These are phyloP conservation scores for Pedinophyceae sp. DNA, from an alignment of 139 green algal genomes.

Conservation along the genomic window DNA sequence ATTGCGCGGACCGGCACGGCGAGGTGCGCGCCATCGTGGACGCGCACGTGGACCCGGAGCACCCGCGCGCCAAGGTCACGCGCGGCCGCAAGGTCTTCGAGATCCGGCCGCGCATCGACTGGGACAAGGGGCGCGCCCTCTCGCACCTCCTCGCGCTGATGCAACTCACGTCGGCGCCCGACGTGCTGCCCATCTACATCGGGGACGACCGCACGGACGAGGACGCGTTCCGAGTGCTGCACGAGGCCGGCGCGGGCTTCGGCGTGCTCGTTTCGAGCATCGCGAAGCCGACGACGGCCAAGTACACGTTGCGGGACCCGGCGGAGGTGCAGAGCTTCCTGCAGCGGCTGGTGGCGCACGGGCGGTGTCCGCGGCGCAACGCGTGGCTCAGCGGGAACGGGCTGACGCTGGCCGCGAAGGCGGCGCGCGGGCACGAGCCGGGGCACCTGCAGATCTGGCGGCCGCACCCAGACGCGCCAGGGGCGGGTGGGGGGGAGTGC, in stretches of 20 bases:
- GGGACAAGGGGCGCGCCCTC: conserved; percentile 91
- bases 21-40: conserved; percentile 10
- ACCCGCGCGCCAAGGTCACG: too few species aligned
- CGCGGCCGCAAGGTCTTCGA: conserved; percentile 86
- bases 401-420: too few species aligned
- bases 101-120: conserved; percentile 77
- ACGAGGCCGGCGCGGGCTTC: conserved; percentile 11
- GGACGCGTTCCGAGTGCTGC: conserved; percentile 73
- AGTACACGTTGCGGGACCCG: conserved; percentile 53
- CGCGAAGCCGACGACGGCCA: conserved; percentile 52
- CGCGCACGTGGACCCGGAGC: neutral
- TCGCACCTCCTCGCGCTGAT: conserved; percentile 70
- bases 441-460: neutral
- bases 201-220: conserved; percentile 96
- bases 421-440: neutral
- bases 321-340: conserved; percentile 53
- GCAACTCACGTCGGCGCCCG: conserved; percentile 24
- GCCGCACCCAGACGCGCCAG: too few species aligned
- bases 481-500: too few species aligned
- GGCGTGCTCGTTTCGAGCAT: conserved; percentile 72
- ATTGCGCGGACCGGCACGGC: conserved; percentile 44
- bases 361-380: conserved; percentile 15
- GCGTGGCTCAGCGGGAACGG: too few species aligned
- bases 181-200: conserved; percentile 81
- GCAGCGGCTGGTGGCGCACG: conserved; percentile 32